phyloP scores from a whole-genome alignment of 192 early-diverging fungal species.

The Lobosporangium transversale region DNA sequence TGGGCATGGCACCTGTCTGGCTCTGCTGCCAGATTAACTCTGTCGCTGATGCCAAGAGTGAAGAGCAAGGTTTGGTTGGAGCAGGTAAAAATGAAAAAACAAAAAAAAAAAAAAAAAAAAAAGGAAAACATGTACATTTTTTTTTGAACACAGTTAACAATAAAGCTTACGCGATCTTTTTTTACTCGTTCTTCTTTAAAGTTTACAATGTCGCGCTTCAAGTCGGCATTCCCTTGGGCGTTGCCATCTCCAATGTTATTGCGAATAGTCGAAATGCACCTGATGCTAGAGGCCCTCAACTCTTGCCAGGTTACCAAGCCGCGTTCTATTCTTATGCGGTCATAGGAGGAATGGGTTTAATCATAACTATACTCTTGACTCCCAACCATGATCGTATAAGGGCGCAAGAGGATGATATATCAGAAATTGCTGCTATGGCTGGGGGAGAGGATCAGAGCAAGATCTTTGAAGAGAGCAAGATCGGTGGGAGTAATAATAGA shows the following conservation, averaged over 20 bases:
- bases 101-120: no score
- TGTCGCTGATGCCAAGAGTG: constrained; percentile 30
- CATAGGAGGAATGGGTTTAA: constrained; percentile 30
- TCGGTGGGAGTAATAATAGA: no score
- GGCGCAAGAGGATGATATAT: no score
- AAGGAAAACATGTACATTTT: no score
- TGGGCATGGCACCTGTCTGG: constrained; percentile 28
- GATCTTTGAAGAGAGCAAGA: no score
- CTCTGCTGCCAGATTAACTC: constrained; percentile 40
- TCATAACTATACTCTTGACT: constrained; percentile 1
- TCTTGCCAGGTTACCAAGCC: constrained; percentile 28
- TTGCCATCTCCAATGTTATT: constrained; percentile 41
- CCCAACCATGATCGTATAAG: not conserved
- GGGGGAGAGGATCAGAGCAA: no score
- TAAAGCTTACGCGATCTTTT: no score
- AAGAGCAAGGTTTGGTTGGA: constrained; percentile 36
- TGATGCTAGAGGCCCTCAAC: not conserved
- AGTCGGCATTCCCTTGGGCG: constrained; percentile 41
- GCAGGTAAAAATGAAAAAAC: constrained; percentile 33
- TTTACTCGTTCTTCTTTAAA: no score
- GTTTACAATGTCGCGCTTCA: constrained; percentile 41
- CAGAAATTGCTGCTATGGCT: no score
- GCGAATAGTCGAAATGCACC: constrained; percentile 3
- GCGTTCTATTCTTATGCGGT: constrained; percentile 30
- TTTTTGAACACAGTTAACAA: no score